phyloP scores from a whole-genome alignment of 208 protist species.

The Leishmania arabica region DNA sequence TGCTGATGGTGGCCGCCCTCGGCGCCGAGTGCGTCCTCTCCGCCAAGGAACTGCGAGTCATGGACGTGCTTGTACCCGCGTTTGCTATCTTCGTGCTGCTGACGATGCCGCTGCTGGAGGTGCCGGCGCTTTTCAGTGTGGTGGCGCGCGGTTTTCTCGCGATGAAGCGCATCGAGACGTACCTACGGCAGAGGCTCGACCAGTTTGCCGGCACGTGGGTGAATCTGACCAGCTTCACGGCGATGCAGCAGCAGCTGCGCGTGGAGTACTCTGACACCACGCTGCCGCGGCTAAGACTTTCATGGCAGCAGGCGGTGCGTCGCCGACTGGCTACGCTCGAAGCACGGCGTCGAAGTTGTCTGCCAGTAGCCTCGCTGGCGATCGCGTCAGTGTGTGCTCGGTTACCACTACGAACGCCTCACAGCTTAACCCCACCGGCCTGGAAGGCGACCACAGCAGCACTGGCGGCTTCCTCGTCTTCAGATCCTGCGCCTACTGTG shows the following conservation, averaged over 20 bases:
- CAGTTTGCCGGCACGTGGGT: constrained; percentile 70
- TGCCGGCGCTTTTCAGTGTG: constrained; percentile 45
- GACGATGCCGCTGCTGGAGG: constrained; percentile 49
- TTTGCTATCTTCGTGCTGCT: constrained; percentile 49
- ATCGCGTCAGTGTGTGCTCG: constrained; percentile 11
- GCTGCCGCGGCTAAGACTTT: constrained; percentile 1
- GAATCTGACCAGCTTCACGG: constrained; percentile 40
- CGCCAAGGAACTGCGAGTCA: constrained; percentile 8
- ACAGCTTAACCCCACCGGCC: constrained; percentile 6
- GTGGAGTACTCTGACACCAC: constrained; percentile 19
- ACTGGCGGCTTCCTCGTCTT: constrained; percentile 68
- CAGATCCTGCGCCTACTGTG: constrained; percentile 70
- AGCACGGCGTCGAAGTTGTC: not conserved
- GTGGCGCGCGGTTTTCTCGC: constrained; percentile 60
- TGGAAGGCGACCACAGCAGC: constrained; percentile 22
- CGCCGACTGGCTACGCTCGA: not conserved
- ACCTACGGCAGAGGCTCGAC: constrained; percentile 64
- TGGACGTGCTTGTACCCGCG: constrained; percentile 37
- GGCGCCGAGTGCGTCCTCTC: constrained; percentile 21
- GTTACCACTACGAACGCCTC: constrained; percentile 18
- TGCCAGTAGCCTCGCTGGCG: not conserved
- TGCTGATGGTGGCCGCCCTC: constrained; percentile 36
- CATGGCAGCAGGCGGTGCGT: not conserved
- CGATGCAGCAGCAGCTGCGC: constrained; percentile 38
- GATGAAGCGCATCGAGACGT: constrained; percentile 63